Conservation (phyloP, 2,329 filamentous ascomycete genomes). For the Ceratocystis eucalypticola region DNA sequence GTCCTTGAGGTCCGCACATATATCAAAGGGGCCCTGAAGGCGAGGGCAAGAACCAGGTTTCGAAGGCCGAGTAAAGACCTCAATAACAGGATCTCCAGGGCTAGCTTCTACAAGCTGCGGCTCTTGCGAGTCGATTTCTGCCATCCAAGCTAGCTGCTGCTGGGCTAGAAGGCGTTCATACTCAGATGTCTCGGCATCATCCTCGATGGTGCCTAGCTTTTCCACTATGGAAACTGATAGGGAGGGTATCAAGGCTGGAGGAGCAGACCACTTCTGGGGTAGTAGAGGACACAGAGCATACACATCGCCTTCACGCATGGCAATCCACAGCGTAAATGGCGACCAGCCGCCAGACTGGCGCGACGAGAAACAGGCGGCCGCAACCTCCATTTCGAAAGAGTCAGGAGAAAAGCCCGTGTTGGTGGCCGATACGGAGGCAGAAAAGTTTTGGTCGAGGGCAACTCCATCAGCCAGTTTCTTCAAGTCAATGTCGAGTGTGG, state of each 20-base stretch:
- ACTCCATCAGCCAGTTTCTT: slow-evolving; percentile 78
- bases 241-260: slow-evolving; percentile 63
- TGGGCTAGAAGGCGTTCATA: slow-evolving; percentile 44
- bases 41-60: slow-evolving; percentile 45
- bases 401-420: slow-evolving; percentile 81
- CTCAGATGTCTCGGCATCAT: slow-evolving; percentile 41
- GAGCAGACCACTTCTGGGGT: slow-evolving; percentile 72
- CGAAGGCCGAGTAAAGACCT: slow-evolving; percentile 44
- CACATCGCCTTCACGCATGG: slow-evolving; percentile 86
- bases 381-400: slow-evolving; percentile 84
- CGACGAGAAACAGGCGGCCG: slow-evolving; percentile 65
- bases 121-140: slow-evolving; percentile 50
- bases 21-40: slow-evolving; percentile 48
- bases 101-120: slow-evolving; percentile 40
- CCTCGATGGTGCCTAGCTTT: slow-evolving; percentile 50
- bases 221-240: slow-evolving; percentile 72
- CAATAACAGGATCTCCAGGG: slow-evolving; percentile 36
- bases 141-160: slow-evolving; percentile 55
- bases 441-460: slow-evolving; percentile 69
- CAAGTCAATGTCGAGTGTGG: slow-evolving; percentile 72
- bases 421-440: slow-evolving; percentile 57
- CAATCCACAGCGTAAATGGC: slow-evolving; percentile 90
- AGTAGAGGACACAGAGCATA: slow-evolving; percentile 87
- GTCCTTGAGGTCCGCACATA: slow-evolving; percentile 41
- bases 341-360: slow-evolving; percentile 71